These are phyloP conservation scores for Setaria italica DNA, from an alignment of 202 grass and related monocot species.

Conservation along the genomic window DNA sequence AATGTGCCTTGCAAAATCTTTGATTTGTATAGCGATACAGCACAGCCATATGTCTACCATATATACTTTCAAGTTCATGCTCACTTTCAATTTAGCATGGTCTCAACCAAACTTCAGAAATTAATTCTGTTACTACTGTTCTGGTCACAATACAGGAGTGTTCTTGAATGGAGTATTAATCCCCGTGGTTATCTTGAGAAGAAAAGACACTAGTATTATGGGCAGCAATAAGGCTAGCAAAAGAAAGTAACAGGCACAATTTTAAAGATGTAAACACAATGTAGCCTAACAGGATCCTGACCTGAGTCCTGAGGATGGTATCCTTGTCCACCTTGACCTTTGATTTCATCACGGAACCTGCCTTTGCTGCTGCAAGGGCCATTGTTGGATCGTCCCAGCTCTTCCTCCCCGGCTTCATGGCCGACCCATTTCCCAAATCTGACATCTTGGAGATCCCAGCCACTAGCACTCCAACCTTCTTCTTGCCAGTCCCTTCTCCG, in stretches of 20 bases:
- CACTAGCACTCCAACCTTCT: constrained; percentile 69
- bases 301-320: constrained; percentile 12
- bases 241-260: background rate
- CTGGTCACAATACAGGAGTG: background rate
- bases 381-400: constrained; percentile 80
- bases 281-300: background rate
- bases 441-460: constrained; percentile 81
- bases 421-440: constrained; percentile 59
- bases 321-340: constrained; percentile 60
- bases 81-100: constrained; percentile 5
- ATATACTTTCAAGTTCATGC: background rate
- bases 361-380: background rate
- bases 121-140: background rate
- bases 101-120: background rate
- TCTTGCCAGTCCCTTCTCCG: constrained; percentile 63
- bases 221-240: background rate
- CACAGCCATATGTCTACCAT: background rate
- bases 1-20: background rate
- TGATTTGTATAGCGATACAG: background rate
- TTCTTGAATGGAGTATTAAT: background rate
- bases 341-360: constrained; percentile 34
- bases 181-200: background rate
- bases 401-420: constrained; percentile 64
- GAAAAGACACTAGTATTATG: background rate
- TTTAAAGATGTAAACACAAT: no score